Evolutionary conservation across 2,329 filamentous ascomycete genomes (phyloP).

Genomic region (Teratosphaeria gauchensis): DNA sequence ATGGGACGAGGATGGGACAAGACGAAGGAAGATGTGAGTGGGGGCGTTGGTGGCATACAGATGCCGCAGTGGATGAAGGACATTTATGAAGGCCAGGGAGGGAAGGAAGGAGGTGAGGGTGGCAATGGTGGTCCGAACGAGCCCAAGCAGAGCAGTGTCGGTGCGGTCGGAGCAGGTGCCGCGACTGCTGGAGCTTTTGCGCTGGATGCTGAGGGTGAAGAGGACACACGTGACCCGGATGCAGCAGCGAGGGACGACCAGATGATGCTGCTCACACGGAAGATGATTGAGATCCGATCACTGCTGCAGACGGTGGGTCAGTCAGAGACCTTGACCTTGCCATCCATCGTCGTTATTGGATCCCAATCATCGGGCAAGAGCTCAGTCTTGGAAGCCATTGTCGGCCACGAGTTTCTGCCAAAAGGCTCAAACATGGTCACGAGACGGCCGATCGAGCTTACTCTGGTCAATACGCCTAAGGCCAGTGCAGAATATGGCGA

Average conservation of each 20-base stretch:
- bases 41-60: slow-evolving; percentile 31
- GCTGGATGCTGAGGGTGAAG: slow-evolving; percentile 56
- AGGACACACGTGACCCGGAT: slow-evolving; percentile 52
- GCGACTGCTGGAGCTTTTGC: slow-evolving; percentile 71
- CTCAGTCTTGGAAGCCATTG: slow-evolving; percentile 91
- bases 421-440: slow-evolving; percentile 99
- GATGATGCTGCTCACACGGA: slow-evolving; percentile 98
- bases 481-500: slow-evolving; percentile 85
- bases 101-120: slow-evolving; percentile 20
- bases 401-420: slow-evolving; percentile 93
- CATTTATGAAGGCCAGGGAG: slow-evolving; percentile 34
- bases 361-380: slow-evolving; percentile 98
- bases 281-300: slow-evolving; percentile 98
- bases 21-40: slow-evolving; percentile 55
- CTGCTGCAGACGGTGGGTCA: slow-evolving; percentile 88
- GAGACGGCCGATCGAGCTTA: slow-evolving; percentile 86
- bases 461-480: slow-evolving; percentile 87
- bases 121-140: slow-evolving; percentile 30
- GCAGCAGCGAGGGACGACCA: slow-evolving; percentile 80
- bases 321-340: slow-evolving; percentile 75
- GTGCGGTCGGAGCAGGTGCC: slow-evolving; percentile 49
- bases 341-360: slow-evolving; percentile 97
- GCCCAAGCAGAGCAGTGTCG: slow-evolving; percentile 33
- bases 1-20: slow-evolving; percentile 72
- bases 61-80: slow-evolving; percentile 69